Evolutionary conservation across 2,329 filamentous ascomycete species (phyloP), one percentile per base, ranked within the genome.

Genomic region (Fusarium fujikuroi): DNA sequence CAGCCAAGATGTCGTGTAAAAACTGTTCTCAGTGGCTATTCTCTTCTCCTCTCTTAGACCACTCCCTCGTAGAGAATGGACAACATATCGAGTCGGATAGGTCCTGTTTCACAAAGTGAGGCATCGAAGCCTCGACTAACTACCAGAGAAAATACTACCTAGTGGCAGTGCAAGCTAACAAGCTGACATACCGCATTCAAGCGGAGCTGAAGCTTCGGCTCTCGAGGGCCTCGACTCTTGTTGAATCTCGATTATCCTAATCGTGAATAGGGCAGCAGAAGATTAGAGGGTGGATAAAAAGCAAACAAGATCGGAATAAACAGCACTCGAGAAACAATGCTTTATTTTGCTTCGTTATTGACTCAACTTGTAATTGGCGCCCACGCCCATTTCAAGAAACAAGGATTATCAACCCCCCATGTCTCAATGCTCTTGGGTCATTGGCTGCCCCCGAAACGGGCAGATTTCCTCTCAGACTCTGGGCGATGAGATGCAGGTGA

Each of bases 321-420:
- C 4, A 32, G 9, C 11, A 40, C 10, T 34, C 11, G 19, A 39
- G 32, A 34, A 40, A 44, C 28, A 36, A 25, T 32, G 43, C 43
- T 30, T 60, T 37, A 23, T 53, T 23, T 36, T 49, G 15, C 25
- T 30, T 39, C 16, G 10, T 36, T 25, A 21, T 59, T 34, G 16
- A 59, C 15, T 34, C 25, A 23, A 63, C 16, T 28, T 28, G 10
- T 9, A 34, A 25, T 47, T 54, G 23, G 30, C 43, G 57, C 57
- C 57, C 25, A 39, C 28, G 32, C 15, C 16, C 32, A 34, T 19
- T 28, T 54, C 39, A 34, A 65, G 25, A 34, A 66, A 25, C 54
- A 72, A 70, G 69, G 69, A 32, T 63, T 36, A 34, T 18, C 36
- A n/a, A 40, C 34, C 56, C 53, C 69, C 69, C 69, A 61, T 69